A percentile compares a stretch with the other conserved stretches of the same genome.
phyloP scores from a whole-genome alignment of 78 protist species.

The Chrysochromulina parva region DNA sequence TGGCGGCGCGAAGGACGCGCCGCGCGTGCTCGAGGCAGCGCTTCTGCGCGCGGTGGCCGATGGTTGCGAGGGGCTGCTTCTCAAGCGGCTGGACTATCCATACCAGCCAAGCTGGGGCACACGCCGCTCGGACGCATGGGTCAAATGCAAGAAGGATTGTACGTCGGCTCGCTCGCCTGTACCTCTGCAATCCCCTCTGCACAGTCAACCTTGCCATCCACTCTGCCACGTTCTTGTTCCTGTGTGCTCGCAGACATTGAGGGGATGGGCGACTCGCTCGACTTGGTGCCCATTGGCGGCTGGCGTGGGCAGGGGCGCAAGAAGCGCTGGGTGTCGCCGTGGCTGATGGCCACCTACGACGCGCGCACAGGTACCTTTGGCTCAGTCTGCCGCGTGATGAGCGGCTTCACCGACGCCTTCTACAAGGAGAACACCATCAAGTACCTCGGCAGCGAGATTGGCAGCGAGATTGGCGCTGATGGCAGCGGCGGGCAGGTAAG shows the following conservation, averaged over 20 bases:
- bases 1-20: background rate
- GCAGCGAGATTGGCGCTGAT: background rate
- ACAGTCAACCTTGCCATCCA: no score
- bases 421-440: background rate
- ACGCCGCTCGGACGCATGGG: slow-evolving; percentile 19
- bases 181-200: no score
- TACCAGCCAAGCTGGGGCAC: background rate
- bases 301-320: slow-evolving; percentile 58
- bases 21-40: background rate
- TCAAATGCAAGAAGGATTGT: slow-evolving; percentile 38
- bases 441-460: background rate
- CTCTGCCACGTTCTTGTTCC: no score
- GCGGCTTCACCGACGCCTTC: slow-evolving; percentile 55
- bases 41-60: background rate
- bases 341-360: slow-evolving; percentile 50
- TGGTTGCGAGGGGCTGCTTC: slow-evolving; percentile 46
- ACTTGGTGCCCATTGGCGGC: slow-evolving; percentile 58
- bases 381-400: slow-evolving; percentile 55
- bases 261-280: slow-evolving; percentile 54
- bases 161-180: no score
- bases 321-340: slow-evolving; percentile 50
- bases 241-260: background rate
- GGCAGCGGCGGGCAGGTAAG: background rate
- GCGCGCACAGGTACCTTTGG: background rate
- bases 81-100: background rate